Evolutionary conservation across 192 early-diverging fungal genomes (phyloP).

Genomic region (Linderina pennispora): DNA sequence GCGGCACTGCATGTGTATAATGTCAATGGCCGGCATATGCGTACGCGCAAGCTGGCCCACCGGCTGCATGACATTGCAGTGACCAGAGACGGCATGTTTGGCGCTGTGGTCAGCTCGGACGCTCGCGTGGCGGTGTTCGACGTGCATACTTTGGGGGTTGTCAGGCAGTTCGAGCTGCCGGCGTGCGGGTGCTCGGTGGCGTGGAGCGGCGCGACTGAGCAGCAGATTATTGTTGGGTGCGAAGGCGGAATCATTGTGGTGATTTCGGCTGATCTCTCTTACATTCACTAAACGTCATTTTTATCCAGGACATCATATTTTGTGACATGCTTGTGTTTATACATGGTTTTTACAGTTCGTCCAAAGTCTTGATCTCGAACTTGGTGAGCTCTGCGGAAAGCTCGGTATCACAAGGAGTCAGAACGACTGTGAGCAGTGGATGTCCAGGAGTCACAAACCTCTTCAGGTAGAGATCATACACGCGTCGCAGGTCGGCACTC

Average conservation of each 20-base stretch:
- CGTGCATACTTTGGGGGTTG: conserved; percentile 16
- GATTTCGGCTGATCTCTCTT: conserved; percentile 20
- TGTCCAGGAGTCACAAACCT: no score
- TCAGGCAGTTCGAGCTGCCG: conserved; percentile 42
- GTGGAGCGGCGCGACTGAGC: conserved; percentile 30
- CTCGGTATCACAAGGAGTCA: no score
- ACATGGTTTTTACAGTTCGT: no score
- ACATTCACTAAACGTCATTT: background rate
- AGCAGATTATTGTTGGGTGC: conserved; percentile 34
- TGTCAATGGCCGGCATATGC: conserved; percentile 34
- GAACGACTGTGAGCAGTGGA: no score
- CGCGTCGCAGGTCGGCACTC: no score
- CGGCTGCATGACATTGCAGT: conserved; percentile 35
- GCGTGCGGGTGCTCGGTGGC: conserved; percentile 29
- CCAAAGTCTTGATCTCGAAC: no score
- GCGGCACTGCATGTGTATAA: conserved; percentile 33
- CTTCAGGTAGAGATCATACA: no score
- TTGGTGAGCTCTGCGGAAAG: no score
- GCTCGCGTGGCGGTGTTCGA: conserved; percentile 38
- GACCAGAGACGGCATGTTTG: conserved; percentile 27
- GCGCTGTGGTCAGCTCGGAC: conserved; percentile 30
- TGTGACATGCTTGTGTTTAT: no score
- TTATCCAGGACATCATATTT: background rate
- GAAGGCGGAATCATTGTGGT: conserved; percentile 30
- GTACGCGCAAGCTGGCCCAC: conserved; percentile 34